A percentile compares a stretch with the other conserved stretches of the same genome.
phyloP scores from a whole-genome alignment of 257 asterid genomes.

The Nicotiana knightiana region DNA sequence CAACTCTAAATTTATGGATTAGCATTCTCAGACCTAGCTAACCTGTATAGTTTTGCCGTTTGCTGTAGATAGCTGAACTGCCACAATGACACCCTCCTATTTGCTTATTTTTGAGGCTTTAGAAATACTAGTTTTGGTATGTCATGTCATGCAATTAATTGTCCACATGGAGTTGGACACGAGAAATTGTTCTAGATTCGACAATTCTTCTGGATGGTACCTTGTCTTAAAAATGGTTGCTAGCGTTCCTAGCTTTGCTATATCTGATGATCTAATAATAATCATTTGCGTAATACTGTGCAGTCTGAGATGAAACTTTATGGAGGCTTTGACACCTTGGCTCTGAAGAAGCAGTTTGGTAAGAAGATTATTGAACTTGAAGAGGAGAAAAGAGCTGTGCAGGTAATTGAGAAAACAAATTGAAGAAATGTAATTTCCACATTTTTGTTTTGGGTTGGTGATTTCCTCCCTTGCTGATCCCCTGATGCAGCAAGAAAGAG shows the following conservation, averaged over 20 bases:
- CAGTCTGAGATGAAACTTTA: slow-evolving; percentile 88
- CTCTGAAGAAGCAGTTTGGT: slow-evolving; percentile 93
- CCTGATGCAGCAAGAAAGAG: slow-evolving; percentile 68
- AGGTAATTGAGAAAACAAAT: slow-evolving; percentile 37
- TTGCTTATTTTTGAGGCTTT: neutral
- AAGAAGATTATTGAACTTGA: slow-evolving; percentile 82
- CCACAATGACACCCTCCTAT: no score
- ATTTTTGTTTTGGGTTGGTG: neutral
- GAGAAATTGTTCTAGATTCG: neutral
- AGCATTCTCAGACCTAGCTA: no score
- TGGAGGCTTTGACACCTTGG: slow-evolving; percentile 71
- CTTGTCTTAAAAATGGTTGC: neutral
- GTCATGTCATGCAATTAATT: neutral
- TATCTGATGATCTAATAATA: slow-evolving; percentile 4
- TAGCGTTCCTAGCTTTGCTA: neutral
- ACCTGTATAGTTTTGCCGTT: no score
- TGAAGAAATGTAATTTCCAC: neutral
- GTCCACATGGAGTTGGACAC: neutral
- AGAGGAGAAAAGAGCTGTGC: slow-evolving; percentile 82
- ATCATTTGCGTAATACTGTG: slow-evolving; percentile 17
- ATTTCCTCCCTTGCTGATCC: neutral
- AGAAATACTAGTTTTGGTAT: no score
- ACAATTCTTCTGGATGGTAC: neutral
- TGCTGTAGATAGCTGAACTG: no score
- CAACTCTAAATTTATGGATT: no score